These are phyloP conservation scores for Eremothecium cymbalariae DNA, from an alignment of 1,139 yeast species.

Conservation along the genomic window DNA sequence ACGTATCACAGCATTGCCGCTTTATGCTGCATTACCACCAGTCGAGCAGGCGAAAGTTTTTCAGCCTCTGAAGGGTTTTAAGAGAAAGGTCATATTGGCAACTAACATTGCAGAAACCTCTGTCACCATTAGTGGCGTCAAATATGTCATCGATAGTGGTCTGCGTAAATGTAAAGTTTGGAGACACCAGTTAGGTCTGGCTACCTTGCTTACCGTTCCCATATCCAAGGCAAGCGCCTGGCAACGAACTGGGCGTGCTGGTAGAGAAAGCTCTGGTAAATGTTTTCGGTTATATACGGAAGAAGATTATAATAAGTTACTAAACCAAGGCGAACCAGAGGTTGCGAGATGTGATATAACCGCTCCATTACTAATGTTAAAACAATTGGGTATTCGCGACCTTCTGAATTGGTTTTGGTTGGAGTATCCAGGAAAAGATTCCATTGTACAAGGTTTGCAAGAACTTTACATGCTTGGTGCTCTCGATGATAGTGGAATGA, in stretches of 20 bases:
- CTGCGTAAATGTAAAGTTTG: constrained; percentile 87
- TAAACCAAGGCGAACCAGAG: constrained; percentile 85
- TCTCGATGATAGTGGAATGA: constrained; percentile 61
- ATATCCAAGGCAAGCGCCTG: constrained; percentile 91
- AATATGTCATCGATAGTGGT: constrained; percentile 89
- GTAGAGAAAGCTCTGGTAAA: constrained; percentile 91
- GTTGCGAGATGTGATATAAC: constrained; percentile 80
- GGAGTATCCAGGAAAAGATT: constrained; percentile 76
- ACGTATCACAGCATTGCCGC: constrained; percentile 63
- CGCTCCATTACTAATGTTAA: constrained; percentile 74
- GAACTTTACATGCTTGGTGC: constrained; percentile 77
- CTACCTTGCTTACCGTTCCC: constrained; percentile 84
- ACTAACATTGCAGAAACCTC: constrained; percentile 98
- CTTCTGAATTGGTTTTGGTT: constrained; percentile 86
- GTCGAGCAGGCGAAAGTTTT: constrained; percentile 74
- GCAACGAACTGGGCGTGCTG: constrained; percentile 97
- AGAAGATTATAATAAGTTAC: constrained; percentile 50
- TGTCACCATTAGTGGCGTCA: constrained; percentile 90
- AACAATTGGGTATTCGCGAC: constrained; percentile 76
- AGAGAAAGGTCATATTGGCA: constrained; percentile 76
- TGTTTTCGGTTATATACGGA: constrained; percentile 81
- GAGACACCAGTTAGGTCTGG: constrained; percentile 86
- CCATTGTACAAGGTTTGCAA: constrained; percentile 68
- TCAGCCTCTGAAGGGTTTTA: constrained; percentile 42
- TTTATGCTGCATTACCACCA: constrained; percentile 90